Evolutionary conservation across 2,329 filamentous ascomycete genomes (phyloP), one percentile per base, ranked within the genome.

Genomic region (Thelonectria discophora): DNA sequence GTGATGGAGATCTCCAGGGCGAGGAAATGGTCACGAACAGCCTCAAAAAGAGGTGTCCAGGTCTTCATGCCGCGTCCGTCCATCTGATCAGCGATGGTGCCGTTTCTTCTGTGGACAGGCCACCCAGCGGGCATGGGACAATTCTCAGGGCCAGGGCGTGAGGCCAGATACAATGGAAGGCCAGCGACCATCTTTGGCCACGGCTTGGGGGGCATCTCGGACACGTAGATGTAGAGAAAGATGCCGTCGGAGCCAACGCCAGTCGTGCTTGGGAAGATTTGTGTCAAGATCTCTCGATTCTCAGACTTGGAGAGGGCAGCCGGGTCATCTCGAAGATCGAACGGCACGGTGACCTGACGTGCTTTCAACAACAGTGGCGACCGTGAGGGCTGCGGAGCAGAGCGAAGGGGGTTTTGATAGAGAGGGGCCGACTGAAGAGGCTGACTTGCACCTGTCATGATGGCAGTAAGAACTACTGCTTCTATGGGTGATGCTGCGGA

Each of bases 111-210:
- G 3, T 37, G 30, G 11, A 42, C 49, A n/a, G 15, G 15, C 10
- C 15, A 5, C 8, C 27, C 30, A 2, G 3, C 8, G 5, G 55
- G 55, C 24, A 53, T 46, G 21, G 48, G 48, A 24, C 24, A 24
- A 7, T 24, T 4, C 17, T 45, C 27, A 1, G 39, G 27, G 5
- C 21, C 27, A 12, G 7, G 37, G 2, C 11, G 9, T 1, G 40
- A 30, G 4, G 40, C 27, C n/a, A 58, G 21, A 24, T 58, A 53
- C 5, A 58, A 20, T 15, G 55, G 27, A 30, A 53, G 40, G 10
- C 55, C 48, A 15, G 40, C 55, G 30, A 58, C 42, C 11, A 30
- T 58, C 42, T 47, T 52, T 39, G 49, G 55, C 55, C 55, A 58
- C 7, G 55, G 55, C 30, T 58, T 58, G 2, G 55, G 39, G 11